Evolutionary conservation across 1,139 yeast species (phyloP).

Genomic region (Debaryomycetaceae sp.): DNA sequence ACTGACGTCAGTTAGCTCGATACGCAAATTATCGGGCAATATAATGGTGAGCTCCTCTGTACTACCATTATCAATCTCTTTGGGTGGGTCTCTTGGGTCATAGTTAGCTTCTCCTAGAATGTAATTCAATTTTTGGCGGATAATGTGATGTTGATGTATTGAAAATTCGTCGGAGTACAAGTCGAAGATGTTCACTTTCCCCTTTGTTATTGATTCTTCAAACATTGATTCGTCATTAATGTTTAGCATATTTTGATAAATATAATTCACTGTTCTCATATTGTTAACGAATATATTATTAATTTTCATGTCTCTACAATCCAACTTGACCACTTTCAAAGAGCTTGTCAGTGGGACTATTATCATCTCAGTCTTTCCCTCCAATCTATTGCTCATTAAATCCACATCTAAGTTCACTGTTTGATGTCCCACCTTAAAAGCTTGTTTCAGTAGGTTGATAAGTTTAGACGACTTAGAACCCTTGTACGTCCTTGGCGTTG

Average conservation of each 20-base stretch:
- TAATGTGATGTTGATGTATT: conserved; percentile 60
- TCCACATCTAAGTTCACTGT: conserved; percentile 67
- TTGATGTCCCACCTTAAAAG: conserved; percentile 64
- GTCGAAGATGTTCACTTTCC: conserved; percentile 36
- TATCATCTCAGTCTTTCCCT: conserved; percentile 83
- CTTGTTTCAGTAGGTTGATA: conserved; percentile 31
- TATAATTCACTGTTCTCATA: conserved; percentile 28
- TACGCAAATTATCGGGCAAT: conserved; percentile 68
- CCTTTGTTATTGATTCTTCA: conserved; percentile 17
- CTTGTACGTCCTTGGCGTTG: conserved; percentile 20
- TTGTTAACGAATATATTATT: conserved; percentile 61
- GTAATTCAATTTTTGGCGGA: conserved; percentile 60
- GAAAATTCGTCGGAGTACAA: conserved; percentile 41
- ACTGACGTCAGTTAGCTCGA: conserved; percentile 56
- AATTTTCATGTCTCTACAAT: conserved; percentile 75
- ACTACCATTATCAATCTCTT: conserved; percentile 30
- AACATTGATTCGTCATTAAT: conserved; percentile 33
- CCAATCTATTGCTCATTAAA: conserved; percentile 45
- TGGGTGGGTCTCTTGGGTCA: conserved; percentile 23
- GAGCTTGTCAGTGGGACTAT: conserved; percentile 65
- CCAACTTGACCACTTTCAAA: conserved; percentile 61
- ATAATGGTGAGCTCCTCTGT: conserved; percentile 71
- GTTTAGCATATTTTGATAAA: conserved; percentile 37
- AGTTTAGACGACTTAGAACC: conserved; percentile 16
- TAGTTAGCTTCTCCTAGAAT: conserved; percentile 52